phyloP scores from a whole-genome alignment of 306 rosid species.

The Prinsepia uniflora region DNA sequence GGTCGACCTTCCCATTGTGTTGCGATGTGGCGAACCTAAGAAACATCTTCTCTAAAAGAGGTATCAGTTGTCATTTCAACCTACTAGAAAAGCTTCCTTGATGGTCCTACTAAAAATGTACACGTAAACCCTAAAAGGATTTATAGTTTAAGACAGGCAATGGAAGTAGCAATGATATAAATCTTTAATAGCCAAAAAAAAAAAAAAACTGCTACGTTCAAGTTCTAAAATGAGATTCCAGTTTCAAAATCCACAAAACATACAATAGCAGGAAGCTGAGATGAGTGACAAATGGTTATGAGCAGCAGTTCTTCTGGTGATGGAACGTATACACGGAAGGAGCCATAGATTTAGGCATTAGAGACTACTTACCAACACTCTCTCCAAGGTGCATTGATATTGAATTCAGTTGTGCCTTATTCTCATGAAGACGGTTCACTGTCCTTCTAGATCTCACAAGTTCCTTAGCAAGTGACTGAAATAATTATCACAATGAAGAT shows the following conservation, averaged over 20 bases:
- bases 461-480: conserved; percentile 86
- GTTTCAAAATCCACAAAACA: not conserved
- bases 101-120: not conserved
- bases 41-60: not conserved
- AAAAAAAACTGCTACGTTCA: not conserved
- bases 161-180: not conserved
- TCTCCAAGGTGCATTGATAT: conserved; percentile 99
- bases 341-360: not conserved
- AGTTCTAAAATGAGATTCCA: not conserved
- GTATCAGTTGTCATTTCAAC: not conserved
- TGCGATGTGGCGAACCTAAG: not conserved
- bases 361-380: conserved; percentile 76
- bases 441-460: conserved; percentile 84
- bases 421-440: conserved; percentile 91
- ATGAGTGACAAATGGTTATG: not conserved
- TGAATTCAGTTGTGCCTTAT: conserved; percentile 88
- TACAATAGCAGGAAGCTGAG: not conserved
- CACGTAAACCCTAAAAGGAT: not conserved
- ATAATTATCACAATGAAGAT: not conserved
- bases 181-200: not conserved
- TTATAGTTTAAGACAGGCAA: not conserved
- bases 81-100: not conserved
- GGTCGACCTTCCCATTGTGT: not conserved
- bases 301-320: not conserved
- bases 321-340: not conserved